Percentiles rank a stretch among this genome's conserved stretches.
Evolutionary conservation across 495 filamentous ascomycete genomes (phyloP).

Genomic region (Xylaria flabelliformis): DNA sequence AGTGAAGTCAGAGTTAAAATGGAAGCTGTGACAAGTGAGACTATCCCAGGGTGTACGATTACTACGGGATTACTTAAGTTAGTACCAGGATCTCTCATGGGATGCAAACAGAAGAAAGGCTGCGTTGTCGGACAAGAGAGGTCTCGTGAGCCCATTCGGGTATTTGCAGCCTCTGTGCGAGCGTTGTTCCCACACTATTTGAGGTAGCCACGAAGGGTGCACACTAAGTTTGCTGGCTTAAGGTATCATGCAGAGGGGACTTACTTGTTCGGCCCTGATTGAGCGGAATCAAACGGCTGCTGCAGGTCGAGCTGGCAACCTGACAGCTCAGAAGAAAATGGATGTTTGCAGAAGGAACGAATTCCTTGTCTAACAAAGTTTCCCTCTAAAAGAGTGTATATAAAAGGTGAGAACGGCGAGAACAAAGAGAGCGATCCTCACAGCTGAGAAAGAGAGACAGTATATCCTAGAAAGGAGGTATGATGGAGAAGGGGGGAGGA

Average conservation of each 20-base stretch:
- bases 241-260: constrained; percentile 29
- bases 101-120: constrained; percentile 35
- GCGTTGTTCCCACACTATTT: constrained; percentile 24
- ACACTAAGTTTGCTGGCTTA: constrained; percentile 18
- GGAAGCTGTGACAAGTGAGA: constrained; percentile 11
- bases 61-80: constrained; percentile 17
- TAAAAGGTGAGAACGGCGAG: constrained; percentile 4
- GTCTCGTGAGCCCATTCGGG: constrained; percentile 52
- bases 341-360: constrained; percentile 41
- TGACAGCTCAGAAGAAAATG: constrained; percentile 38
- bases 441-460: constrained; percentile 16
- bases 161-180: constrained; percentile 30
- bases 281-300: constrained; percentile 39
- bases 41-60: constrained; percentile 13
- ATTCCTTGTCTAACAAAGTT: constrained; percentile 18
- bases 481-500: background rate
- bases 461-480: constrained; percentile 15
- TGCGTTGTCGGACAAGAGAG: constrained; percentile 46
- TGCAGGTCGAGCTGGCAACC: constrained; percentile 41
- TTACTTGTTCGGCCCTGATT: constrained; percentile 45
- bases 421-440: constrained; percentile 24
- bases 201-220: constrained; percentile 24
- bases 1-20: constrained; percentile 10
- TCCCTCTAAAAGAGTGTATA: constrained; percentile 26
- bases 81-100: constrained; percentile 14